Evolutionary conservation across 179 eudicot species (phyloP), one percentile per base, ranked within the genome.

Genomic region (Heliamphora pulchella): DNA sequence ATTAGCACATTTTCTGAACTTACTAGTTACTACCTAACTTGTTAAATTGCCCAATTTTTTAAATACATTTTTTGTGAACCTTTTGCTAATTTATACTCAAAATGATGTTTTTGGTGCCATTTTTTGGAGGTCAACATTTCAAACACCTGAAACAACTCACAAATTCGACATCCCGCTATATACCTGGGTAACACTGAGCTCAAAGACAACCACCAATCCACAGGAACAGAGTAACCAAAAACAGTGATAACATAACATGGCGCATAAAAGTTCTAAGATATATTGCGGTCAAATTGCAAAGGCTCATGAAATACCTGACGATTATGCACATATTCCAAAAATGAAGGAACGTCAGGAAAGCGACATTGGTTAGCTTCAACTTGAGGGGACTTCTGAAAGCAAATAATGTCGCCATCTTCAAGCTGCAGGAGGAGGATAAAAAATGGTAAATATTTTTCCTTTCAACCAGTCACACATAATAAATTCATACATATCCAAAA

Each of bases 361-460:
- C 94, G 93, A 83, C 77, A 85, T 79, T 89, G 90, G 41, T 80
- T 89, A 81, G n/a, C 76, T 85, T 90, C 97, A 86, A 89, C 83
- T 44, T 87, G 78, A 85, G 84, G 82, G 50, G 87, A 71, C 85
- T 89, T 94, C 78, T 96, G 99, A 82, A 92, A 89, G 88, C 99
- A 94, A 75, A 96, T 90, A 58, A 96, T 96, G 82, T 96, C 99
- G 51, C 99, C 99, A 86, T 94, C 99, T 89, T 96, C 99, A 83
- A 96, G 91, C 98, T 96, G 90, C 70, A 79, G 48, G n/a, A 57
- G 31, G 78, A 46, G 81, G 54, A 31, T 31, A 31, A 31, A 31
- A 31, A 31, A 31, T 31, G 1, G 67, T 61, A 20, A 61, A 22
- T 47, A 81, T 22, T 31, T 31, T 31, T 31, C 31, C 31, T 31